Evolutionary conservation across 768 basidiomycete species (phyloP).

Genomic region (Rhodotorula kratochvilovae): DNA sequence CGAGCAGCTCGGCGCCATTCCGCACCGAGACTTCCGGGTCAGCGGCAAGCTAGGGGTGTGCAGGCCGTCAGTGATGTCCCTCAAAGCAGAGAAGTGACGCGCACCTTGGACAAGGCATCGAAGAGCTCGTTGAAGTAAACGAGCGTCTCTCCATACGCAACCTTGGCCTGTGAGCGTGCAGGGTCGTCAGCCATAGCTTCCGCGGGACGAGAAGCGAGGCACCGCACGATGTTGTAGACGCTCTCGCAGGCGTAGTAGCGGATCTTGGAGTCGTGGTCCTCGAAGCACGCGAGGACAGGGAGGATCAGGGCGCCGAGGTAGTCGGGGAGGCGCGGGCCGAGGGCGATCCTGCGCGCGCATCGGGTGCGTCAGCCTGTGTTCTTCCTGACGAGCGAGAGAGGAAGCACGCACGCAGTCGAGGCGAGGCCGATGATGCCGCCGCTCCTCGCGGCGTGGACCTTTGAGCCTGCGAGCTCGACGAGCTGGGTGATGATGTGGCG

Average conservation of each 20-base stretch:
- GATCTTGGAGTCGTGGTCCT: constrained; percentile 88
- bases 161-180: constrained; percentile 51
- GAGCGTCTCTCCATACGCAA: constrained; percentile 92
- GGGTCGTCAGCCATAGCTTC: no score
- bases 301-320: constrained; percentile 91
- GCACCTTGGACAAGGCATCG: constrained; percentile 90
- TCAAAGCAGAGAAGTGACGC: constrained; percentile 30
- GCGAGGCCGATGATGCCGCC: constrained; percentile 29
- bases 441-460: constrained; percentile 6
- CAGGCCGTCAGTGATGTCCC: not conserved
- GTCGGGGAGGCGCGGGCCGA: constrained; percentile 77
- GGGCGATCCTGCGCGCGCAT: constrained; percentile 59
- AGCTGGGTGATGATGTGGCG: constrained; percentile 22
- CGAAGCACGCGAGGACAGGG: constrained; percentile 82
- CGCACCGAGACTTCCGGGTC: constrained; percentile 94
- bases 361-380: not conserved
- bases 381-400: fast-evolving
- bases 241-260: constrained; percentile 98
- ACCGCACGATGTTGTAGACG: constrained; percentile 90
- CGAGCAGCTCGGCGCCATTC: constrained; percentile 94
- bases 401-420: constrained; percentile 8
- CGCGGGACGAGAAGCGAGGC: no score
- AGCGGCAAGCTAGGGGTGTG: constrained; percentile 68
- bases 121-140: constrained; percentile 98
- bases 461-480: constrained; percentile 12